Conservation (phyloP, 495 filamentous ascomycete genomes). For the Astrothelium subdiscretum region DNA sequence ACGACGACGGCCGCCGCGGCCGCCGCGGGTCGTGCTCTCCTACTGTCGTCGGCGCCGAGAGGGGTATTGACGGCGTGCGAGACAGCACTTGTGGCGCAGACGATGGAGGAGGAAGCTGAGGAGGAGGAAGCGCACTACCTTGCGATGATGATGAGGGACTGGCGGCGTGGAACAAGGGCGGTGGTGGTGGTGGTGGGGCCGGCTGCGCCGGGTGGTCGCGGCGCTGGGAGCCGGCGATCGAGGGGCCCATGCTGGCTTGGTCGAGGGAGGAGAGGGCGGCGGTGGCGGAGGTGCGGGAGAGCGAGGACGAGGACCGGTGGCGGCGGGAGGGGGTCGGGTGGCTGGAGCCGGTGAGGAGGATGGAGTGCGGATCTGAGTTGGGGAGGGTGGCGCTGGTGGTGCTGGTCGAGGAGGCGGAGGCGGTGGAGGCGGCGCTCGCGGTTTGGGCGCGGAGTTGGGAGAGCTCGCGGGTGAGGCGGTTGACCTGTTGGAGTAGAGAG, state of each 20-base stretch:
- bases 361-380: conserved; percentile 27
- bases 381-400: conserved; percentile 27
- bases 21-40: too few species aligned
- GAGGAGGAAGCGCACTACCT: conserved; percentile 7
- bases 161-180: conserved; percentile 3
- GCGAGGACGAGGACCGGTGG: conserved; percentile 52
- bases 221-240: conserved; percentile 14
- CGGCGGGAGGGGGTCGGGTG: conserved; percentile 48
- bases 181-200: too few species aligned
- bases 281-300: conserved; percentile 34
- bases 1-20: conserved; percentile 8
- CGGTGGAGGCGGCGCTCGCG: conserved; percentile 58
- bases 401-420: conserved; percentile 59
- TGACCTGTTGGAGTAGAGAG: conserved; percentile 48
- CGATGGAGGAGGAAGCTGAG: background rate
- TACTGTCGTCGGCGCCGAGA: too few species aligned
- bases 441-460: conserved; percentile 65
- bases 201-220: conserved; percentile 5
- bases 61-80: background rate
- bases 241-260: conserved; percentile 37
- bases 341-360: conserved; percentile 38
- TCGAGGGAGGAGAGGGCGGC: conserved; percentile 20
- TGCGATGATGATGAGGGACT: conserved; percentile 8
- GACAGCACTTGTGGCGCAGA: conserved; percentile 1
- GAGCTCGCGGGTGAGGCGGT: conserved; percentile 81